Percentiles rank a stretch among this genome's conserved stretches.
phyloP scores from a whole-genome alignment of 306 rosid genomes.

The Begonia peltatifolia region DNA sequence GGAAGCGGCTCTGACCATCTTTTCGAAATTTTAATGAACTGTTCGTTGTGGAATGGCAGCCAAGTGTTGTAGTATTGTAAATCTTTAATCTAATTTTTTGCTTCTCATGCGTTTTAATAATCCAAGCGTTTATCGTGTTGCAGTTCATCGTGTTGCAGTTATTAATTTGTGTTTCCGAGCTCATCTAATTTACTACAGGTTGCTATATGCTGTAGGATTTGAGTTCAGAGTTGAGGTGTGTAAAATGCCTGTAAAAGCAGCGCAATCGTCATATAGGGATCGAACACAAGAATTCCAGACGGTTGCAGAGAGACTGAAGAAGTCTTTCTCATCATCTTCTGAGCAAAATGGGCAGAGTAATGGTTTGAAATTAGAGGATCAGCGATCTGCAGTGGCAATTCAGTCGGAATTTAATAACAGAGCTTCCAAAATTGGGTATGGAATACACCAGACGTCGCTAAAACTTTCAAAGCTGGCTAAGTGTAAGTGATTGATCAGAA shows the following conservation, averaged over 20 bases:
- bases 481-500: conserved; percentile 28
- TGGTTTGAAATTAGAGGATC: conserved; percentile 60
- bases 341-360: conserved; percentile 39
- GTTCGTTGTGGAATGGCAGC: too few species aligned
- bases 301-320: conserved; percentile 65
- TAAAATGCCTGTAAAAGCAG: conserved; percentile 48
- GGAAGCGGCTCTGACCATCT: too few species aligned
- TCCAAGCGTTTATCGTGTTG: background rate
- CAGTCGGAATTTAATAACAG: conserved; percentile 76
- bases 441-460: conserved; percentile 89
- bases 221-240: conserved; percentile 11
- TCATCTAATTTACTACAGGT: conserved; percentile 4
- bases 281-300: conserved; percentile 69
- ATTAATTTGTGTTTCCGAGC: too few species aligned
- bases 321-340: conserved; percentile 33
- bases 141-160: too few species aligned
- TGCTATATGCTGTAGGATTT: conserved; percentile 23
- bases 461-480: conserved; percentile 84
- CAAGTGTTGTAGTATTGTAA: background rate
- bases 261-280: conserved; percentile 72
- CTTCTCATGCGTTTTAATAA: background rate
- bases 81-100: background rate
- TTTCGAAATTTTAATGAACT: too few species aligned
- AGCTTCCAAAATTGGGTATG: conserved; percentile 83
- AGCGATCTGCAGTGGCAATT: conserved; percentile 46